These are phyloP conservation scores for Schizochytrium sp. DNA, from an alignment of 108 stramenopile genomes.

Conservation along the genomic window DNA sequence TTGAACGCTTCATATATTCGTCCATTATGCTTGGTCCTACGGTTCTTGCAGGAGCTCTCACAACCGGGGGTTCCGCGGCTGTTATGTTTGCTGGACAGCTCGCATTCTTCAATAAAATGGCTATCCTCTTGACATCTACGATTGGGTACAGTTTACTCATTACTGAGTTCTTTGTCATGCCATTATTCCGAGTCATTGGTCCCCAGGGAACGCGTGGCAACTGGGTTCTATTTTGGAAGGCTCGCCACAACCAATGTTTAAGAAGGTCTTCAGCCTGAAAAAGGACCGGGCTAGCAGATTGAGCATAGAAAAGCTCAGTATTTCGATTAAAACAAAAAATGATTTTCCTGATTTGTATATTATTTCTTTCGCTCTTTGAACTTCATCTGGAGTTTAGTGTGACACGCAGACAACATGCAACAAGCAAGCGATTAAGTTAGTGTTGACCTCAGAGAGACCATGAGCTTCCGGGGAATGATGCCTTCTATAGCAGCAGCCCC, in stretches of 20 bases:
- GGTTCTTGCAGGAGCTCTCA: constrained; percentile 65
- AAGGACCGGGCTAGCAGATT: too few species aligned
- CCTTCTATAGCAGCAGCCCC: too few species aligned
- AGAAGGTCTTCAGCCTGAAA: background rate
- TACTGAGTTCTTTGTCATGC: constrained; percentile 67
- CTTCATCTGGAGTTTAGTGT: too few species aligned
- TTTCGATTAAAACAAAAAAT: too few species aligned
- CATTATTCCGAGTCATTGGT: constrained; percentile 58
- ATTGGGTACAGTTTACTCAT: constrained; percentile 52
- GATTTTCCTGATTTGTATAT: too few species aligned
- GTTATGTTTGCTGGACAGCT: constrained; percentile 64
- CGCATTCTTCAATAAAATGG: constrained; percentile 69
- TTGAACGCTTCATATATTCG: constrained; percentile 56
- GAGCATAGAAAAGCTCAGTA: too few species aligned
- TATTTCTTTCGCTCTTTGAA: too few species aligned
- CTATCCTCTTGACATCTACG: constrained; percentile 61
- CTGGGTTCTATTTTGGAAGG: background rate
- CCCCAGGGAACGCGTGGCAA: constrained; percentile 49
- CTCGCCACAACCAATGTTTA: background rate
- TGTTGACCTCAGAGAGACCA: too few species aligned
- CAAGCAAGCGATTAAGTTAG: too few species aligned
- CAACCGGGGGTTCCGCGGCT: constrained; percentile 63
- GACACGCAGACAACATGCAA: too few species aligned
- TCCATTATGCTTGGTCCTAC: constrained; percentile 60
- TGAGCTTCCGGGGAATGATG: too few species aligned